Evolutionary conservation across 1,284 basidiomycete species (phyloP).

Genomic region (Taiwanofungus camphoratus): DNA sequence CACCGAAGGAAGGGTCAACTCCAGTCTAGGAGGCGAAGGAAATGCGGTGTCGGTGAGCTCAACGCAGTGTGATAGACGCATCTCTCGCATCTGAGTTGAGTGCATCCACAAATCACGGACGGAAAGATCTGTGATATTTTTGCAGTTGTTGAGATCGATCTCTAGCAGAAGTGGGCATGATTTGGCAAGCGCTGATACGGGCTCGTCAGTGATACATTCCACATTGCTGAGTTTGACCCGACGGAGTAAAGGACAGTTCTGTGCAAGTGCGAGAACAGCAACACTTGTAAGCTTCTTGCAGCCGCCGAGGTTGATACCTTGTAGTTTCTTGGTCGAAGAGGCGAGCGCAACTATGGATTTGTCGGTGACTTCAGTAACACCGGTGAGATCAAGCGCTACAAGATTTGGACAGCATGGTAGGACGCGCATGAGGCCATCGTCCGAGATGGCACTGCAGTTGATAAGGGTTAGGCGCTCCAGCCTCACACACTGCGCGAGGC

Average conservation of each 20-base stretch:
- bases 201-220: slow-evolving; percentile 71
- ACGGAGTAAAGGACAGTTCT: slow-evolving; percentile 71
- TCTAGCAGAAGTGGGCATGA: slow-evolving; percentile 88
- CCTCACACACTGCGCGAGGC: slow-evolving; percentile 73
- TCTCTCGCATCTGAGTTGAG: slow-evolving; percentile 82
- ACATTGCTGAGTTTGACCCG: slow-evolving; percentile 86
- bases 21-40: slow-evolving; percentile 56
- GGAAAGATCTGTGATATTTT: slow-evolving; percentile 71
- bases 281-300: slow-evolving; percentile 81
- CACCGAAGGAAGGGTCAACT: slow-evolving; percentile 26
- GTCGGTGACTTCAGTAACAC: slow-evolving; percentile 67
- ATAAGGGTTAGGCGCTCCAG: slow-evolving; percentile 92
- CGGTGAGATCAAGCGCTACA: slow-evolving; percentile 86
- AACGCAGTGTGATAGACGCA: slow-evolving; percentile 79
- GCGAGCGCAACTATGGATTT: slow-evolving; percentile 70
- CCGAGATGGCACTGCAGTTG: slow-evolving; percentile 72
- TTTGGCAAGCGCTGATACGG: slow-evolving; percentile 76
- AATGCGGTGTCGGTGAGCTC: slow-evolving; percentile 84
- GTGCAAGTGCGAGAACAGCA: slow-evolving; percentile 75
- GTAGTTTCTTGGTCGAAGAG: slow-evolving; percentile 66
- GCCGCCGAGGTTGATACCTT: slow-evolving; percentile 89
- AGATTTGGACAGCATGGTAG: slow-evolving; percentile 72
- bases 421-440: slow-evolving; percentile 62
- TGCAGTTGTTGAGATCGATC: slow-evolving; percentile 87
- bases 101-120: slow-evolving; percentile 84